phyloP scores from a whole-genome alignment of 306 rosid species.

The Casuarina equisetifolia region DNA sequence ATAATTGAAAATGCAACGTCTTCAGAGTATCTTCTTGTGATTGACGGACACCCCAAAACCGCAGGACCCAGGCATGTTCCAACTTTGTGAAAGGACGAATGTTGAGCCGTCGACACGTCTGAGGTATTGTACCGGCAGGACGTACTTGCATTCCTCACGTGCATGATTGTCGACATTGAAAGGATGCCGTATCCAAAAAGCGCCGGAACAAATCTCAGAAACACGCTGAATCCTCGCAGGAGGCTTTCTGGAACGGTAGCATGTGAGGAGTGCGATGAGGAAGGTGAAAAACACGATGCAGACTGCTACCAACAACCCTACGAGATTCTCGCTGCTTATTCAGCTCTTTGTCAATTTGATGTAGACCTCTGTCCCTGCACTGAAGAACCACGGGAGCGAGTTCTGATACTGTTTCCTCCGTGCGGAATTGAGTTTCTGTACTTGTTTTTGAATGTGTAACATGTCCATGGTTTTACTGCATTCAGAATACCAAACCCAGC shows the following conservation, averaged over 20 bases:
- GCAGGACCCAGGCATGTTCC: not conserved
- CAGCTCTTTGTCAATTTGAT: too few relatives aligned
- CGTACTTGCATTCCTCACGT: constrained; percentile 4
- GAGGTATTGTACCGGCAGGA: not conserved
- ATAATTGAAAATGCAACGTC: constrained; percentile 31
- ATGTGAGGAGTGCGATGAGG: too few relatives aligned
- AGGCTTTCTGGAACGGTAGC: not conserved
- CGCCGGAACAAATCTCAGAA: not conserved
- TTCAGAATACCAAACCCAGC: too few relatives aligned
- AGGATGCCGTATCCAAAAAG: constrained; percentile 17
- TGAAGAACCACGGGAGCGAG: too few relatives aligned
- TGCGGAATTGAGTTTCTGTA: too few relatives aligned
- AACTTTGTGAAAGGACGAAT: not conserved
- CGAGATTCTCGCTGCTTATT: too few relatives aligned
- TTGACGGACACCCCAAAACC: not conserved
- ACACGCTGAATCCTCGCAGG: not conserved
- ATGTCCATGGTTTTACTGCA: too few relatives aligned
- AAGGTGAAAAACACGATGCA: too few relatives aligned
- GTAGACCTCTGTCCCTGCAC: not conserved
- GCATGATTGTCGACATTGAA: constrained; percentile 39
- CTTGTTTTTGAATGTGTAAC: too few relatives aligned
- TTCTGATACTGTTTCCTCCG: too few relatives aligned
- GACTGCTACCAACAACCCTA: too few relatives aligned
- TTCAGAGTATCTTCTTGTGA: constrained; percentile 36
- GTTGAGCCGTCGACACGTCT: constrained; percentile 13